phyloP scores from a whole-genome alignment of 148 eudicot species.

The Silene latifolia region DNA sequence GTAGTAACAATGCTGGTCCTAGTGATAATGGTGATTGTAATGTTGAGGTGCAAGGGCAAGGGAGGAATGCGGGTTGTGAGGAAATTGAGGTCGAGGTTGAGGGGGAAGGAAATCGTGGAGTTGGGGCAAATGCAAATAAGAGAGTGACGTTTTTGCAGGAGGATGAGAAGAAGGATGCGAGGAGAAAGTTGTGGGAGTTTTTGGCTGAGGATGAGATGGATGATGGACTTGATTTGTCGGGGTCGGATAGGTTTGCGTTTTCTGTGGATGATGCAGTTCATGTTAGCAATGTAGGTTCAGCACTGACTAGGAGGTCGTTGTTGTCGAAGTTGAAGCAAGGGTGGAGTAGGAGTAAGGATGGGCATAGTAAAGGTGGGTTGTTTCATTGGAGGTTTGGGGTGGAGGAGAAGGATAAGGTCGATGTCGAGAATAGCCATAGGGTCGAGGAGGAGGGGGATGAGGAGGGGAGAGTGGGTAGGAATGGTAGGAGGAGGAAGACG shows the following conservation, averaged over 20 bases:
- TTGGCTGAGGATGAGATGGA: slow-evolving; percentile 78
- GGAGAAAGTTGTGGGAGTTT: slow-evolving; percentile 93
- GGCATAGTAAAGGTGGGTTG: slow-evolving; percentile 44
- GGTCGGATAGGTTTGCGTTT: slow-evolving; percentile 95
- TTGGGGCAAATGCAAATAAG: slow-evolving; percentile 37
- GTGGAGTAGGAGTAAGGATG: slow-evolving; percentile 51
- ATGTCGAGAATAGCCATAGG: slow-evolving; percentile 35
- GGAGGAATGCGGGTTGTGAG: slow-evolving; percentile 2
- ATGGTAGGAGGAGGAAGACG: slow-evolving; percentile 50
- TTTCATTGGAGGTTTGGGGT: slow-evolving; percentile 78
- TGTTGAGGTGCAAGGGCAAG: slow-evolving; percentile 14
- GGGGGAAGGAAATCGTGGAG: slow-evolving; percentile 10
- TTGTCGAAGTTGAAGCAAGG: slow-evolving; percentile 83
- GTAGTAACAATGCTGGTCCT: neutral
- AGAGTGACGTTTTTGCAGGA: slow-evolving; percentile 67
- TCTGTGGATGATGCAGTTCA: slow-evolving; percentile 88
- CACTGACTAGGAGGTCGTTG: slow-evolving; percentile 57
- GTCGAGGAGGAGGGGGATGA: slow-evolving; percentile 30
- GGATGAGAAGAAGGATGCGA: slow-evolving; percentile 37
- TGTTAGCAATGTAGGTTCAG: slow-evolving; percentile 65
- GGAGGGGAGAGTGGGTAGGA: slow-evolving; percentile 44
- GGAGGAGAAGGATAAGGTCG: slow-evolving; percentile 52
- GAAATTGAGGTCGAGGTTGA: slow-evolving; percentile 14
- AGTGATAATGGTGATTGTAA: neutral
- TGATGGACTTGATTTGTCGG: slow-evolving; percentile 95